phyloP scores from a whole-genome alignment of 1,284 basidiomycete species.

The Melampsora americana region DNA sequence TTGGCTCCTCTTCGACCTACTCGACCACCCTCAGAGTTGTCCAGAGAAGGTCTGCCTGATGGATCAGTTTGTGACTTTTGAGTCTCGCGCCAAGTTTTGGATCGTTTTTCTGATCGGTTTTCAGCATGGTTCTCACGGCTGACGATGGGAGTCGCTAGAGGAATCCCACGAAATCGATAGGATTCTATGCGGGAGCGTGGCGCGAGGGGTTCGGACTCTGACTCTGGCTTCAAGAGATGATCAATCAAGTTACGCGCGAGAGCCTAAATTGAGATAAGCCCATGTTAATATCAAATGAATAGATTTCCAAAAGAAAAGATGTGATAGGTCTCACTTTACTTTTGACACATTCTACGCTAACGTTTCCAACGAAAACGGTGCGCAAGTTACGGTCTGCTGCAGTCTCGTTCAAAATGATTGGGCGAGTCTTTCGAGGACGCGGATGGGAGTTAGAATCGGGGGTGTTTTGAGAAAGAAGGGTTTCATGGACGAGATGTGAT shows the following conservation, averaged over 20 bases:
- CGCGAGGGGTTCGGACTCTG: conserved; percentile 3
- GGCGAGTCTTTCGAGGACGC: not conserved
- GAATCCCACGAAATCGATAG: conserved; percentile 31
- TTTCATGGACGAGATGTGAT: not conserved
- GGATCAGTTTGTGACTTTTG: not conserved
- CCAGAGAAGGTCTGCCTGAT: conserved; percentile 1
- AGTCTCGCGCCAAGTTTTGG: conserved; percentile 31
- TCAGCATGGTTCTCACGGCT: not conserved
- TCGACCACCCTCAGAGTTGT: conserved; percentile 20
- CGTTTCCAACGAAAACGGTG: conserved; percentile 39
- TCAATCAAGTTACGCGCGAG: conserved; percentile 6
- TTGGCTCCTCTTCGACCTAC: conserved; percentile 37
- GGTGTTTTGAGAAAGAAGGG: not conserved
- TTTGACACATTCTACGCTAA: conserved; percentile 29
- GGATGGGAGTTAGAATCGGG: not conserved
- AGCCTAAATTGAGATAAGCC: not conserved
- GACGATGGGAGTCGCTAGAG: conserved; percentile 33
- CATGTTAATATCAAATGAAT: not conserved
- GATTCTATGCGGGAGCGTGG: conserved; percentile 21
- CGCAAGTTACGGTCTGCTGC: conserved; percentile 19
- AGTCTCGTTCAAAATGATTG: conserved; percentile 8
- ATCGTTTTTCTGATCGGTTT: conserved; percentile 17
- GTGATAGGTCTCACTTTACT: conserved; percentile 13
- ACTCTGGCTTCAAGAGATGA: conserved; percentile 36
- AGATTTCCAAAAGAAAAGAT: not conserved